These are phyloP conservation scores for Potentilla sterilis DNA, from an alignment of 306 rosid genomes.

Conservation along the genomic window DNA sequence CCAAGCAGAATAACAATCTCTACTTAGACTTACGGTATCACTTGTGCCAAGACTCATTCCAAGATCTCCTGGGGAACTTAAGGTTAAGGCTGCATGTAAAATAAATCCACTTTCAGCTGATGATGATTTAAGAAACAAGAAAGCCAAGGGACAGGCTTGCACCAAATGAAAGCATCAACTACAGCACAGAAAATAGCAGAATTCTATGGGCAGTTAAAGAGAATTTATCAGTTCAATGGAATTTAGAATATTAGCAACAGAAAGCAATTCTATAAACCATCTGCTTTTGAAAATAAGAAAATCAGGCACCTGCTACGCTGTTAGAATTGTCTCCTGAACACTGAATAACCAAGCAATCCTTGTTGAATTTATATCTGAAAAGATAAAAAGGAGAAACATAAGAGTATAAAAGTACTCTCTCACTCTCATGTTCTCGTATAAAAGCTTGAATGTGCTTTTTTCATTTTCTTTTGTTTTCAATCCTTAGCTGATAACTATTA, in stretches of 20 bases:
- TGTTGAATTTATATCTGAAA: constrained; percentile 62
- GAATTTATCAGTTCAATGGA: background rate
- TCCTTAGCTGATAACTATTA: background rate
- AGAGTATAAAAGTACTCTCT: too few relatives aligned
- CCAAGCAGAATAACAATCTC: constrained; percentile 3
- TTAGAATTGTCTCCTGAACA: constrained; percentile 99
- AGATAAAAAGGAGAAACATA: background rate
- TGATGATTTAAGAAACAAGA: background rate
- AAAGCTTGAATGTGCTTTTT: background rate
- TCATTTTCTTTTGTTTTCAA: background rate
- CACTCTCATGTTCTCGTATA: background rate
- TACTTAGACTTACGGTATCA: constrained; percentile 69
- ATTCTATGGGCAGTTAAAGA: background rate
- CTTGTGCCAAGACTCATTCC: constrained; percentile 96
- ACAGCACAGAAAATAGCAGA: background rate
- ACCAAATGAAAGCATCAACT: background rate
- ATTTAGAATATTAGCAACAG: background rate
- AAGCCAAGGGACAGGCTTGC: background rate
- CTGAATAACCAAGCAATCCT: constrained; percentile 70
- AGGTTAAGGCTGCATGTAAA: constrained; percentile 73
- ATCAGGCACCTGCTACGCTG: constrained; percentile 78
- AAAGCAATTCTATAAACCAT: background rate
- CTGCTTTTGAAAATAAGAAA: constrained; percentile 16
- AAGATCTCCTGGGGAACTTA: constrained; percentile 86
- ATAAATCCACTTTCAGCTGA: constrained; percentile 10